A percentile compares a stretch with the other conserved stretches of the same genome.
phyloP scores from a whole-genome alignment of 129 eudicot genomes.

The Tagetes patula region DNA sequence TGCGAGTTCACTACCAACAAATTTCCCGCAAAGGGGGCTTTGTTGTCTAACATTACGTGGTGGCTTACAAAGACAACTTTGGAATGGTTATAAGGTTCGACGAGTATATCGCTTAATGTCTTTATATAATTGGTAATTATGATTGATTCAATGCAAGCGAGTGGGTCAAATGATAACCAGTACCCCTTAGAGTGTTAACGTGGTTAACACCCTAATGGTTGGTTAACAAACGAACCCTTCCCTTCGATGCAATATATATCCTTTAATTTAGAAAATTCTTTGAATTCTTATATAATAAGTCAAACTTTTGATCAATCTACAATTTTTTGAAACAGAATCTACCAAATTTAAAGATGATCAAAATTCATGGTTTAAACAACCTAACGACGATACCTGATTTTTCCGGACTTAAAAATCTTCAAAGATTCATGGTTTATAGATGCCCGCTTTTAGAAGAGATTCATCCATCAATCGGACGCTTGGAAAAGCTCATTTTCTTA shows the following conservation, averaged over 20 bases:
- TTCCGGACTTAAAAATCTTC: constrained; percentile 20
- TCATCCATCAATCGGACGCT: constrained; percentile 20
- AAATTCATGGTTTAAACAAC: constrained; percentile 7
- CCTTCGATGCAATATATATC: too few relatives aligned
- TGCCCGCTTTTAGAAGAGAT: constrained; percentile 20
- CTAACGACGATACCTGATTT: constrained; percentile 26
- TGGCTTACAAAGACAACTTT: constrained; percentile 2
- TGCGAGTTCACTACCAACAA: not conserved
- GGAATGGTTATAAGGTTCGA: constrained; percentile 13
- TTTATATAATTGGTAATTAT: not conserved
- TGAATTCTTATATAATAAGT: too few relatives aligned
- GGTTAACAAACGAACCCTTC: too few relatives aligned
- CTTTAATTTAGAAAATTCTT: too few relatives aligned
- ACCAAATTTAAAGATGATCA: constrained; percentile 12
- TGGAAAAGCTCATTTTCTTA: constrained; percentile 2
- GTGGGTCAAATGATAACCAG: too few relatives aligned
- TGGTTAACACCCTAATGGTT: too few relatives aligned
- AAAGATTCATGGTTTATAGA: not conserved
- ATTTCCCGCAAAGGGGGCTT: constrained; percentile 16
- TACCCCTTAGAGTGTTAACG: too few relatives aligned
- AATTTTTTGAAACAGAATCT: not conserved
- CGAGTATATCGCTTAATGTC: too few relatives aligned
- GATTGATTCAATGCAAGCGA: not conserved
- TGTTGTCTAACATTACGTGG: not conserved
- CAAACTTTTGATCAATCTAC: not conserved